Evolutionary conservation across 805 yeast genomes (phyloP), one percentile per base, ranked within the genome.

Genomic region (Myxozyma mucilagina): DNA sequence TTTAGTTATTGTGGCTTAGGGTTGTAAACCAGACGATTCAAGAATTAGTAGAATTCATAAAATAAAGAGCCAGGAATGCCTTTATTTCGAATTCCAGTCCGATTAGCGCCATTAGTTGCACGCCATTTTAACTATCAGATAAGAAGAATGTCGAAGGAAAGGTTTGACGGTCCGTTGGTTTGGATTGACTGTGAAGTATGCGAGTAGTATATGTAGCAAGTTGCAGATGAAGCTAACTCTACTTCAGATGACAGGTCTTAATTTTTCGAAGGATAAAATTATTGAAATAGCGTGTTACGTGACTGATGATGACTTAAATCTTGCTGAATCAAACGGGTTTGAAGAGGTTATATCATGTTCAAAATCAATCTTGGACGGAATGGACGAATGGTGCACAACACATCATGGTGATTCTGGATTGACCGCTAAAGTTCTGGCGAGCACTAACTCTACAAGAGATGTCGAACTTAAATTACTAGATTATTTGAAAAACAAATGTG

Each of bases 151-250:
- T 41, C 45, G 18, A 41, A 41, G 18, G 24, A 41, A 20, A 2
- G 20, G 10, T 13, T 41, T 10, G 45, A 41, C 20, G 59, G 59
- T 6, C 59, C 59, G 18, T 7, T 56, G 49, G 96, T 94, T 3
- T 94, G 99, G 99, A 81, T 94, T 16, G 99, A 94, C 75, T 94
- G 98, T 75, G 99, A 94, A 73, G 77, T 72, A 49, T 4, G 49
- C 4, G 29, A 3, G 29, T 24, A 3, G 2, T 24, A 3, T 24
- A 4, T 24, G 2, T 24, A 4, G 29, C 29, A 4, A 24, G 2
- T 24, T 24, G 2, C 29, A 3, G 29, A 24, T 24, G 29, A 6
- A 6, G 11, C 29, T n/a, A 31, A 32, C 13, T 24, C 34, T 13
- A 16, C 41, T 18, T 11, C 36, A 75, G 75, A 94, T 94, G 99